Percentiles rank a stretch among this genome's conserved stretches.
Evolutionary conservation across 208 protist species (phyloP).

Genomic region (Borovskyia barvae): DNA sequence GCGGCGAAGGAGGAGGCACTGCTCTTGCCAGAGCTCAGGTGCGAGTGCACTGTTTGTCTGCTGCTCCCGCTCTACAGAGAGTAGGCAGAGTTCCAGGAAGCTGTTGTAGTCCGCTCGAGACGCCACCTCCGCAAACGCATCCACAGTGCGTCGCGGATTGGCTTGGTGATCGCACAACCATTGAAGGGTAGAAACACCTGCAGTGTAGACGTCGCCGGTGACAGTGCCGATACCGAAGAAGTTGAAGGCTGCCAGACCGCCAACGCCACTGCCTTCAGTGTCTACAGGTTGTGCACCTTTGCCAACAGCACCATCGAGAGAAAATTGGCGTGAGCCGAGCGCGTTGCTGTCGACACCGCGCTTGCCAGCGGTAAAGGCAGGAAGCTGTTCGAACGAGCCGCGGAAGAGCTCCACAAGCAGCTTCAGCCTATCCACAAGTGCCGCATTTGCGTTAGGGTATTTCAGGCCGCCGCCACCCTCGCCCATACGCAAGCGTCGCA

Average conservation of each 20-base stretch:
- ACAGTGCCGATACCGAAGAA: constrained; percentile 2
- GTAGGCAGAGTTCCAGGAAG: constrained; percentile 70
- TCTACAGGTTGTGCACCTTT: not conserved
- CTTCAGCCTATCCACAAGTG: constrained; percentile 67
- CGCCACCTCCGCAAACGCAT: constrained; percentile 79
- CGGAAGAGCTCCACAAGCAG: constrained; percentile 59
- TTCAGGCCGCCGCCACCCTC: constrained; percentile 28
- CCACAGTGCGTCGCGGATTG: constrained; percentile 18
- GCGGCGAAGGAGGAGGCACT: constrained; percentile 17
- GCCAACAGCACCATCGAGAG: not conserved
- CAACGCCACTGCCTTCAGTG: not conserved
- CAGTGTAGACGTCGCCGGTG: constrained; percentile 33
- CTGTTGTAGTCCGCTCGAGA: constrained; percentile 75
- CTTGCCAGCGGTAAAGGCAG: constrained; percentile 30
- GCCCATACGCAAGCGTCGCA: constrained; percentile 53
- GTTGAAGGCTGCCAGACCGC: not conserved
- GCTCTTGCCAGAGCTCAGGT: constrained; percentile 29
- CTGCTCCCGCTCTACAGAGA: constrained; percentile 59
- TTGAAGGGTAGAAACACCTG: constrained; percentile 34
- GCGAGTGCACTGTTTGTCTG: constrained; percentile 59
- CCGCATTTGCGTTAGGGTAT: constrained; percentile 42
- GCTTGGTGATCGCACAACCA: constrained; percentile 42
- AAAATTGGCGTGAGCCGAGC: not conserved
- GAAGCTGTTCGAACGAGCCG: constrained; percentile 55
- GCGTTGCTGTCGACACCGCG: not conserved